Conservation (phyloP, 2,329 filamentous ascomycete species). For the Penicillium paneum region DNA sequence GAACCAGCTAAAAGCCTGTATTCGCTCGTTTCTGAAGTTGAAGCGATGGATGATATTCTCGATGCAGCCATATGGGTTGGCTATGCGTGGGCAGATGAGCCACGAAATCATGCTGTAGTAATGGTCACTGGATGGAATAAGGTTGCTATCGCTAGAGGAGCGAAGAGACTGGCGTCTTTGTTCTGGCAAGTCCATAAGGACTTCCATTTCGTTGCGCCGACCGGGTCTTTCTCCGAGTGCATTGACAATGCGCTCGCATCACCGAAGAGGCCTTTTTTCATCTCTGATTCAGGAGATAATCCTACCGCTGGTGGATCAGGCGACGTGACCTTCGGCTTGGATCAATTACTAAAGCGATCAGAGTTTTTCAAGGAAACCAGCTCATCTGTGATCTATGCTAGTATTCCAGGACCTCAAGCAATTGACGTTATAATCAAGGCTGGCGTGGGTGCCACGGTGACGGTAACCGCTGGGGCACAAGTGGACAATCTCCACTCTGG, state of each 20-base stretch:
- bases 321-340: conserved; percentile 53
- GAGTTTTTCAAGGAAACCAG: conserved; percentile 44
- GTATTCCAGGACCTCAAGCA: conserved; percentile 49
- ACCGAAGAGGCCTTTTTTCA: conserved; percentile 48
- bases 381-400: conserved; percentile 52
- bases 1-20: conserved; percentile 54
- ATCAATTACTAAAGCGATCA: conserved; percentile 44
- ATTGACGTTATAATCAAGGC: conserved; percentile 44
- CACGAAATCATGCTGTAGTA: conserved; percentile 50
- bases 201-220: conserved; percentile 54
- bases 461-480: conserved; percentile 52
- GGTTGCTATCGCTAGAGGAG: conserved; percentile 37
- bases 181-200: conserved; percentile 50
- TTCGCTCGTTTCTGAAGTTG: conserved; percentile 46
- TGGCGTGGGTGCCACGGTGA: conserved; percentile 48
- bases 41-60: conserved; percentile 42
- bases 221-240: conserved; percentile 48
- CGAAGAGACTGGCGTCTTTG: conserved; percentile 45
- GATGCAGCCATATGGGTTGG: conserved; percentile 57
- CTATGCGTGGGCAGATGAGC: conserved; percentile 57
- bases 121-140: conserved; percentile 53
- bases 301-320: conserved; percentile 55
- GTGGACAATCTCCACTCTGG: conserved; percentile 50
- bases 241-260: conserved; percentile 47
- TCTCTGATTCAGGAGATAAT: conserved; percentile 57